These are phyloP conservation scores for Carex myosuroides DNA, from an alignment of 176 grass and related monocot species.

Conservation along the genomic window DNA sequence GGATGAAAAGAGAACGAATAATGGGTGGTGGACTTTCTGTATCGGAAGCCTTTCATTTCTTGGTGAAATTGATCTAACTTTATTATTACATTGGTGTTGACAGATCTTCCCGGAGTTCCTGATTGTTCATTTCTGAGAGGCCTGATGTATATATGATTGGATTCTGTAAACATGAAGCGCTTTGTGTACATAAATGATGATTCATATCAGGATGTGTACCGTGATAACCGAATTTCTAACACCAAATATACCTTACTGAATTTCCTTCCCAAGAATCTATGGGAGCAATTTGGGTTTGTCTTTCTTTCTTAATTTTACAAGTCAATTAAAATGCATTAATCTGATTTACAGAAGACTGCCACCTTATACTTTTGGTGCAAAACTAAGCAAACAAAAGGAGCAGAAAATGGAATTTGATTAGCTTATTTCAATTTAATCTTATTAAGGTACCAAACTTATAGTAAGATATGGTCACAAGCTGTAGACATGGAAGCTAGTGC, in stretches of 20 bases:
- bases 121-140: not conserved
- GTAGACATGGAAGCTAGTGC: not conserved
- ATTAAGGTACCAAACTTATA: not conserved
- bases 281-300: constrained; percentile 86
- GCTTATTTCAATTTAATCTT: not conserved
- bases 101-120: not conserved
- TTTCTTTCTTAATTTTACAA: not conserved
- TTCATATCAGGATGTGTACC: constrained; percentile 65
- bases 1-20: not conserved
- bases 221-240: constrained; percentile 77
- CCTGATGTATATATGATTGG: not conserved
- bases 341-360: not conserved
- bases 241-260: constrained; percentile 85
- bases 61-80: not conserved
- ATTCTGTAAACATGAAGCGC: constrained; percentile 60
- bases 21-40: not conserved
- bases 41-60: not conserved
- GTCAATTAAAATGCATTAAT: not conserved
- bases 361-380: not conserved
- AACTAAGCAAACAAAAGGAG: not conserved
- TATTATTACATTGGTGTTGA: not conserved
- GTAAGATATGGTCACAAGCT: not conserved
- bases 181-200: constrained; percentile 98
- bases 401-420: not conserved
- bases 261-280: constrained; percentile 91